Evolutionary conservation across 305 asterid genomes (phyloP).

Genomic region (Fraxinus ornus): DNA sequence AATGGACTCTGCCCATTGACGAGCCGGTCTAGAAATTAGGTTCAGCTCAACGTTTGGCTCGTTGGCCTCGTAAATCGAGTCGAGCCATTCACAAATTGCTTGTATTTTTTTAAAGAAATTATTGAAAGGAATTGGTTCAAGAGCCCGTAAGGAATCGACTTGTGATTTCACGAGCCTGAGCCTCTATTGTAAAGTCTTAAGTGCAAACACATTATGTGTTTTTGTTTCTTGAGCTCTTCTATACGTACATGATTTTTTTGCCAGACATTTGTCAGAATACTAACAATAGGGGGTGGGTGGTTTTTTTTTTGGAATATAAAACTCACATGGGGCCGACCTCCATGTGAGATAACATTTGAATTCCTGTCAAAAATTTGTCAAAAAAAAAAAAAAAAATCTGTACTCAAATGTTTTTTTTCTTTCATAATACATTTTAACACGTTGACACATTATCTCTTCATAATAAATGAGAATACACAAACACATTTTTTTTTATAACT

Average conservation of each 20-base stretch:
- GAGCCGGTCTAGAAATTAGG: not conserved
- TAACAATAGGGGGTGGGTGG: no score
- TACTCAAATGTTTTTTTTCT: no score
- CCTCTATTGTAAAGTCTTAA: not conserved
- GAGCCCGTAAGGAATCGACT: no score
- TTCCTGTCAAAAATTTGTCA: no score
- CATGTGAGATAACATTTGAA: no score
- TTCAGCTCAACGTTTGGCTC: not conserved
- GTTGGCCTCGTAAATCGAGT: not conserved
- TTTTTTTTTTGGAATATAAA: no score
- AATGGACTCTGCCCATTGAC: not conserved
- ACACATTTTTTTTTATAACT: not conserved
- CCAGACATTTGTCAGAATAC: no score
- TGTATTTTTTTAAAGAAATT: no score
- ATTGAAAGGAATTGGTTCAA: not conserved
- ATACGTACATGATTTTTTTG: no score
- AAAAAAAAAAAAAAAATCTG: no score
- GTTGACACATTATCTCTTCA: not conserved
- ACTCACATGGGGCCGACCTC: no score
- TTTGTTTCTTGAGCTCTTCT: no score
- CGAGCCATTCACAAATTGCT: not conserved
- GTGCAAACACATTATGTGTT: not conserved
- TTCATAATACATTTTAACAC: not conserved
- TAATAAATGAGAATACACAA: not conserved
- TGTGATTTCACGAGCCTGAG: not conserved